phyloP scores from a whole-genome alignment of 139 green algal genomes.

The Chlamydomonas eustigma region DNA sequence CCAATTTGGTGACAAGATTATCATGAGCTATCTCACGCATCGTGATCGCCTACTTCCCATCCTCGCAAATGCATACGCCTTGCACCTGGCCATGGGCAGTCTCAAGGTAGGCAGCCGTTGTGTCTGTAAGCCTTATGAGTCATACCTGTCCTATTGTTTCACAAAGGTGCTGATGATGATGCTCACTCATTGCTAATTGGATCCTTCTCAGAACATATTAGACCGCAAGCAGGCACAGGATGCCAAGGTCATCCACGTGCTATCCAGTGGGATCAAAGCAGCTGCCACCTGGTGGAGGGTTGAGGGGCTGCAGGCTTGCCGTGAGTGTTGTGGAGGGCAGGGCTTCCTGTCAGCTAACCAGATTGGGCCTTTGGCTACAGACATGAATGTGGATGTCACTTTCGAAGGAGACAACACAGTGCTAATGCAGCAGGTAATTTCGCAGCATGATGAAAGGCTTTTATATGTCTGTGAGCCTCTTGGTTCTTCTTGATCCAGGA shows the following conservation, averaged over 20 bases:
- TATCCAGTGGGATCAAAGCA: constrained; percentile 79
- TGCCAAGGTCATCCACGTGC: constrained; percentile 77
- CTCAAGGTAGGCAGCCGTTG: constrained; percentile 54
- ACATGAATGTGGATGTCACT: constrained; percentile 86
- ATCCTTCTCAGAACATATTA: constrained; percentile 26
- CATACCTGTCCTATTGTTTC: too few relatives aligned
- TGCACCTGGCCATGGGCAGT: constrained; percentile 64
- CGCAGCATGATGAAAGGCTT: background rate
- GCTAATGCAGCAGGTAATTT: constrained; percentile 79
- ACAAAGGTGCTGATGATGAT: too few relatives aligned
- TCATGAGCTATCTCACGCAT: constrained; percentile 86
- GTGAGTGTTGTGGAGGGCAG: constrained; percentile 73
- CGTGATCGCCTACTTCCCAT: constrained; percentile 72
- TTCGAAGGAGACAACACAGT: constrained; percentile 95
- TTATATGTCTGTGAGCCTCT: background rate
- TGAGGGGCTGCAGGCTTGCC: constrained; percentile 11
- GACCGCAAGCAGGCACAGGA: constrained; percentile 35
- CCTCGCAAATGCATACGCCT: constrained; percentile 74
- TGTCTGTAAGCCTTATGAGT: constrained; percentile 7
- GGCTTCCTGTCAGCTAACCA: constrained; percentile 79
- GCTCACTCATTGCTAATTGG: too few relatives aligned
- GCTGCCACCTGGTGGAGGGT: constrained; percentile 77
- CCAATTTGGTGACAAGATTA: constrained; percentile 69
- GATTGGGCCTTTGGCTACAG: constrained; percentile 60
- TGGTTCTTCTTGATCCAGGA: too few relatives aligned